These are phyloP conservation scores for Candida namnaoensis DNA, from an alignment of 805 yeast species.

Conservation along the genomic window DNA sequence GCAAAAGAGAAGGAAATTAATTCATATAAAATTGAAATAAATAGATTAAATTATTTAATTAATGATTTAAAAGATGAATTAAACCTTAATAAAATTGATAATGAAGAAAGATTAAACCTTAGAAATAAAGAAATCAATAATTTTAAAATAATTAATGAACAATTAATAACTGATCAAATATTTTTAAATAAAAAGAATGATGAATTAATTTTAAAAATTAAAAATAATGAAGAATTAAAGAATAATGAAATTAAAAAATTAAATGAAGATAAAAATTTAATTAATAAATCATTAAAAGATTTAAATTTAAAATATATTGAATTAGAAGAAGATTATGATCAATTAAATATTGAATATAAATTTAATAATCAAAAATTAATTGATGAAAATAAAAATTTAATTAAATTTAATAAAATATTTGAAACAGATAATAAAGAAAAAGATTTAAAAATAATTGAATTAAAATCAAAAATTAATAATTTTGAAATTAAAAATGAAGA, in stretches of 20 bases:
- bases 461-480: slow-evolving; percentile 13
- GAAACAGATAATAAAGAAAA: slow-evolving; percentile 17
- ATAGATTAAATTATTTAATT: slow-evolving; percentile 24
- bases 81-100: background rate
- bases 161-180: slow-evolving; percentile 25
- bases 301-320: slow-evolving; percentile 8
- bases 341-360: slow-evolving; percentile 5
- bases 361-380: too few species aligned
- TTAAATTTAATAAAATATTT: slow-evolving; percentile 12
- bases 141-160: slow-evolving; percentile 13
- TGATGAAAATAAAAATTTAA: slow-evolving; percentile 11
- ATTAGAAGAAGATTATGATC: slow-evolving; percentile 8
- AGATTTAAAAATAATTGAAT: slow-evolving; percentile 11
- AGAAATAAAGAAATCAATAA: slow-evolving; percentile 15
- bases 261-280: slow-evolving; percentile 22
- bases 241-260: slow-evolving; percentile 13
- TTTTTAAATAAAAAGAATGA: slow-evolving; percentile 26
- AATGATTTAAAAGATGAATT: slow-evolving; percentile 20
- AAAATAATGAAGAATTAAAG: slow-evolving; percentile 15
- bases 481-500: slow-evolving; percentile 8
- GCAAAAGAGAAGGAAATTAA: background rate
- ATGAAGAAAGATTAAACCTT: slow-evolving; percentile 4
- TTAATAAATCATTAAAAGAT: slow-evolving; percentile 24
- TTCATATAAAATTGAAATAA: slow-evolving; percentile 9
- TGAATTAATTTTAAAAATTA: slow-evolving; percentile 18